A percentile compares a stretch with the other conserved stretches of the same genome.
Evolutionary conservation across 1,284 basidiomycete genomes (phyloP).

Genomic region (Xerocomus subilludens): DNA sequence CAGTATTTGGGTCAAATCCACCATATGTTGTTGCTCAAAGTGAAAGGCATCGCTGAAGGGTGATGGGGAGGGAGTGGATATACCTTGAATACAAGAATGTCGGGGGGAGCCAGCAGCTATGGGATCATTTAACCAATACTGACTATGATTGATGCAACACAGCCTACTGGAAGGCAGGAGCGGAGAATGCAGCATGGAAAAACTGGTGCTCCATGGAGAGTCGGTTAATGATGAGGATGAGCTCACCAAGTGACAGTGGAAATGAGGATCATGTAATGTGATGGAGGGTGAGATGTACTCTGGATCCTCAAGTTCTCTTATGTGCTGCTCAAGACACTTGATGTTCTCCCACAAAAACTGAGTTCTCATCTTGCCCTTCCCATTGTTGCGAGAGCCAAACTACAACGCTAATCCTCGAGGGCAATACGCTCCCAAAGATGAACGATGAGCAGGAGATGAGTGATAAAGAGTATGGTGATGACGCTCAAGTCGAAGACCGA

Average conservation of each 20-base stretch:
- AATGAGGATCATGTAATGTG: constrained; percentile 65
- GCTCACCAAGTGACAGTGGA: constrained; percentile 65
- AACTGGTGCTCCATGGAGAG: constrained; percentile 68
- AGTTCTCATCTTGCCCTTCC: constrained; percentile 72
- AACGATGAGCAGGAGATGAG: too few relatives aligned
- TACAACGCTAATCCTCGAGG: too few relatives aligned
- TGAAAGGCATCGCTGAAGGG: constrained; percentile 64
- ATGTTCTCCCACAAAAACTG: constrained; percentile 71
- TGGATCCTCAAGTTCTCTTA: constrained; percentile 70
- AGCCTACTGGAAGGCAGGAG: constrained; percentile 64
- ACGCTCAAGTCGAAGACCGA: too few relatives aligned
- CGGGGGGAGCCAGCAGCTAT: constrained; percentile 48
- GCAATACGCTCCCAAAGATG: too few relatives aligned
- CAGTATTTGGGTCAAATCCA: constrained; percentile 74
- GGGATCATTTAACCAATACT: constrained; percentile 20
- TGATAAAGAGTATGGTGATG: too few relatives aligned
- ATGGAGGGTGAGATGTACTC: constrained; percentile 66
- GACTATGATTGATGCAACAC: constrained; percentile 39
- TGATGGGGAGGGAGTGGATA: constrained; percentile 63
- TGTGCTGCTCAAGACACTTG: constrained; percentile 65
- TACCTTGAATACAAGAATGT: constrained; percentile 50
- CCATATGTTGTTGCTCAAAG: constrained; percentile 64
- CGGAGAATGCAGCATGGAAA: constrained; percentile 71
- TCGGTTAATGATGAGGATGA: constrained; percentile 70
- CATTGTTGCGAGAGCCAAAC: too few relatives aligned